A percentile compares a stretch with the other conserved stretches of the same genome.
phyloP scores from a whole-genome alignment of 2,329 filamentous ascomycete genomes.

The Aureobasidium vineae region DNA sequence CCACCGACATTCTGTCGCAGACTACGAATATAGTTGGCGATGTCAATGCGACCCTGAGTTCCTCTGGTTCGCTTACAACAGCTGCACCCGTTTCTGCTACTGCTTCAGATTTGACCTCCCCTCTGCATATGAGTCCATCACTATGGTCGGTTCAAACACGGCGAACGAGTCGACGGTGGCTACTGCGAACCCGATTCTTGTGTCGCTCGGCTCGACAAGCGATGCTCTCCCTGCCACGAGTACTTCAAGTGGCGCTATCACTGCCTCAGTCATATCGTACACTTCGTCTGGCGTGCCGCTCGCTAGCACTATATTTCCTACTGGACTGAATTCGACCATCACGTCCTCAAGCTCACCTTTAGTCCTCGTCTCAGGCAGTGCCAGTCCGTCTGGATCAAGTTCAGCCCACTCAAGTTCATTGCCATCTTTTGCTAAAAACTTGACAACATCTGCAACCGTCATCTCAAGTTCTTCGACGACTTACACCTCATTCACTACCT shows the following conservation, averaged over 20 bases:
- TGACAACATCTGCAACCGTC: slow-evolving; percentile 27
- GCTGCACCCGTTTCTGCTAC: slow-evolving; percentile 37
- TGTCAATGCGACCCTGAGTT: not conserved
- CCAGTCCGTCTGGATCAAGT: not conserved
- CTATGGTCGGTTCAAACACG: slow-evolving; percentile 2
- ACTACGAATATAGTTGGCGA: not conserved
- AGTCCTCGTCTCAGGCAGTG: not conserved
- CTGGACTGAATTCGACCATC: slow-evolving; percentile 8
- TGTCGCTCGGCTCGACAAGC: not conserved
- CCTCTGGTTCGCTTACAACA: slow-evolving; percentile 29
- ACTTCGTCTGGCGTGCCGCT: slow-evolving; percentile 10
- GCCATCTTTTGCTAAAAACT: slow-evolving; percentile 25
- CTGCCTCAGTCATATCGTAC: slow-evolving; percentile 7
- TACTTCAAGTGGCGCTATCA: not conserved
- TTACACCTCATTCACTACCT: slow-evolving; percentile 22
- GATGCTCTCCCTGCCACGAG: not conserved
- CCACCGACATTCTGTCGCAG: not conserved
- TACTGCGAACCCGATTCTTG: not conserved
- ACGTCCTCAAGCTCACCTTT: not conserved
- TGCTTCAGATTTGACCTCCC: slow-evolving; percentile 13
- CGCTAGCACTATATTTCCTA: slow-evolving; percentile 3
- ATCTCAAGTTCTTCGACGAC: slow-evolving; percentile 22
- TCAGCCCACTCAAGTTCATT: slow-evolving; percentile 2
- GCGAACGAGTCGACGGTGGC: slow-evolving; percentile 16
- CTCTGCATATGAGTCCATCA: slow-evolving; percentile 10